Base-by-base conservation (phyloP, 768 basidiomycete species). In the Pleurotus pulmonarius region DNA sequence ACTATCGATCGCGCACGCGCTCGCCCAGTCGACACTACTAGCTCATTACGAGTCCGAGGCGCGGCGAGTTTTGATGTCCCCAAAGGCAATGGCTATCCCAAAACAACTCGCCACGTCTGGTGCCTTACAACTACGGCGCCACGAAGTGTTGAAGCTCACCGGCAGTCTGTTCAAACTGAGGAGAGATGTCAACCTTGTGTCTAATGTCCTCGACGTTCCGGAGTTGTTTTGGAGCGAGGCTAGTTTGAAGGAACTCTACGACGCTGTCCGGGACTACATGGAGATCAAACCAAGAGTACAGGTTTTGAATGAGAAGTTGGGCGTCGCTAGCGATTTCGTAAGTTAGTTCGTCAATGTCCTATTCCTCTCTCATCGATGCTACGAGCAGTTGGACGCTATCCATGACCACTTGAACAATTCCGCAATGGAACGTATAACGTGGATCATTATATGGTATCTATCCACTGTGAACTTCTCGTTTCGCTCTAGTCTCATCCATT, bases 171-270 rank as follows among this genome's bases (percentile, higher is more conserved):
- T 97, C 79, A 93, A 88, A 65, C 76, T 97, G 7, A 81, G 94
- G 4, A 82, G 92, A 47, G 93, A 96, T 60, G 87, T 97, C 24
- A 96, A 95, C 63, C 75, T 98, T 1, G 92, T 94, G 8, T 91
- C 46, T 5, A 96, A 95, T 64, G 92, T 98, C 26, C 79, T 98
- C 1, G 95, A 98, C 65, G 88, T 92, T 4, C 94, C 94, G 0
- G 93, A 94, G 65, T 72, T 98, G 46, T 98, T 98, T 70, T 97
- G 94, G 95, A 87, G 85, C 49, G 94, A 96, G 66, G 94, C 93
- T 9, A 94, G 89, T 61, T 72, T 96, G 62, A 89, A 90, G 64
- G 88, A 85, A 25, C 70, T 98, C 37, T 98, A 98, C 65, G 92
- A 94, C 61, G 93, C 94, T 0, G 93, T 95, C 46, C 77, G 93